These are phyloP conservation scores for Combretum micranthum DNA, from an alignment of 345 rosid genomes.

Conservation along the genomic window DNA sequence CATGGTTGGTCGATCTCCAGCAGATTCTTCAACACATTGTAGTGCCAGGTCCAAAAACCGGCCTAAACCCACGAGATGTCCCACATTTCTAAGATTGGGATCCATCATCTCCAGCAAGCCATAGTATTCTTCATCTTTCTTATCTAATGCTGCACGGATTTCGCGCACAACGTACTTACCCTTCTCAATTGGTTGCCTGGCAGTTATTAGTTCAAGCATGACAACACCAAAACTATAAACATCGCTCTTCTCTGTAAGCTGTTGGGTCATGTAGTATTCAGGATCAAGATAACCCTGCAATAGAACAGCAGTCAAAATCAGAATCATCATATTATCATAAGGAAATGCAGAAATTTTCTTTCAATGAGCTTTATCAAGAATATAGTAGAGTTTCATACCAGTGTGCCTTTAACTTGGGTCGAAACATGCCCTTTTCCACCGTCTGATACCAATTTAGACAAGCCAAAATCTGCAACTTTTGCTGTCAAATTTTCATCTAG, in stretches of 20 bases:
- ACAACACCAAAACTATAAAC: conserved; percentile 97
- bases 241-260: conserved; percentile 91
- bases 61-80: conserved; percentile 41
- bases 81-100: conserved; percentile 40
- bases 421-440: conserved; percentile 87
- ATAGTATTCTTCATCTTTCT: conserved; percentile 45
- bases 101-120: conserved; percentile 76
- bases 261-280: conserved; percentile 92
- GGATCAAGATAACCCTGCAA: conserved; percentile 95
- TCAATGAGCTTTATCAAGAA: background rate
- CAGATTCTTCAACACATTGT: conserved; percentile 82
- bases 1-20: conserved; percentile 79
- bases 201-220: conserved; percentile 79
- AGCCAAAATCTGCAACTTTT: conserved; percentile 93
- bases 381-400: conserved; percentile 33
- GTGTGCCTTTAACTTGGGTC: conserved; percentile 97
- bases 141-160: conserved; percentile 41
- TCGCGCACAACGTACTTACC: conserved; percentile 88
- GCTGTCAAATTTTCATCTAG: conserved; percentile 82
- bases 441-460: conserved; percentile 90
- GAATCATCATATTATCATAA: too few relatives aligned
- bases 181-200: conserved; percentile 85
- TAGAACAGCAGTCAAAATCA: background rate
- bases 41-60: conserved; percentile 66
- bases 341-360: too few relatives aligned